Percentiles rank a stretch among this genome's conserved stretches.
These are phyloP conservation scores for Orbilia oligospora DNA, from an alignment of 2,329 filamentous ascomycete genomes.

Conservation along the genomic window DNA sequence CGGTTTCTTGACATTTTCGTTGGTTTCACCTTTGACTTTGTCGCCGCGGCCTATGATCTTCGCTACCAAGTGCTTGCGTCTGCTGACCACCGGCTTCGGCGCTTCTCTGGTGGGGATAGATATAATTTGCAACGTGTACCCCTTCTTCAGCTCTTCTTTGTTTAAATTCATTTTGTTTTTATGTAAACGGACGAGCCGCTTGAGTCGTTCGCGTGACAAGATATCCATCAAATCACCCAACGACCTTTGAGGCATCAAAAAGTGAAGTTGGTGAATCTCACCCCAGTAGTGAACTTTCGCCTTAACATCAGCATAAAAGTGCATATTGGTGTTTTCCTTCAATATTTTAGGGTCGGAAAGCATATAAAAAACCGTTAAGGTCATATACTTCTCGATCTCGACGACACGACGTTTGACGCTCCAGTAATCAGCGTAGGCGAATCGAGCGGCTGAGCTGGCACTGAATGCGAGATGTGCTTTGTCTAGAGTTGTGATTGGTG, in stretches of 20 bases:
- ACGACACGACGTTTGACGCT: neutral
- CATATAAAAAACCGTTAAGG: neutral
- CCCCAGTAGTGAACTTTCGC: constrained; percentile 35
- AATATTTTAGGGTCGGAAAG: neutral
- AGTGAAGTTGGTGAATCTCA: constrained; percentile 20
- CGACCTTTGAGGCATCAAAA: neutral
- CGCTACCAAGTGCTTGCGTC: neutral
- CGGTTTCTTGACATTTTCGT: neutral
- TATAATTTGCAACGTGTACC: neutral
- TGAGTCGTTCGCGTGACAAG: constrained; percentile 5
- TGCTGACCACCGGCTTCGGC: neutral
- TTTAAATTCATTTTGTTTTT: neutral
- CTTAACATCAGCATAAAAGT: constrained; percentile 13
- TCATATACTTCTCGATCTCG: constrained; percentile 9
- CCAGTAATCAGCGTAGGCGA: neutral
- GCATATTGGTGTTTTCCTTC: neutral
- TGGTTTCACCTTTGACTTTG: neutral
- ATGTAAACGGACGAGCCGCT: constrained; percentile 1
- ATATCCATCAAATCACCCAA: neutral
- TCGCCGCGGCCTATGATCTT: neutral
- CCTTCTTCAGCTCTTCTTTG: neutral
- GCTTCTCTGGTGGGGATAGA: neutral
- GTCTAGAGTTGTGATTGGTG: neutral
- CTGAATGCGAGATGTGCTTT: constrained; percentile 3
- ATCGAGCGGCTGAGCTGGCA: neutral